phyloP scores from a whole-genome alignment of 2,329 filamentous ascomycete species.

The Nannizziopsis barbatae region DNA sequence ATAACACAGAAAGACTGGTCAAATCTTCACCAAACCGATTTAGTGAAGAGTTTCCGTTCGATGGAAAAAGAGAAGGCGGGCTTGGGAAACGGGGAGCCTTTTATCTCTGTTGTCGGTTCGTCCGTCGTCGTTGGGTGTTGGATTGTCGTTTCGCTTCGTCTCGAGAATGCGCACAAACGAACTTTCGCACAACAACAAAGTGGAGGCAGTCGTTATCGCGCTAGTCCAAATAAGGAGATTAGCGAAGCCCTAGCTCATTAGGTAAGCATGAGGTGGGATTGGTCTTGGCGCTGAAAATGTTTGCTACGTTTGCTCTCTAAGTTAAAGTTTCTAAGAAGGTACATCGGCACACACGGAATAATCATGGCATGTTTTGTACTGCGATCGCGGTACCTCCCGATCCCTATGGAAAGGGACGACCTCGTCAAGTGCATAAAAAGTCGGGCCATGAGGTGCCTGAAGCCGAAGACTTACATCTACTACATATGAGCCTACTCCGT shows the following conservation, averaged over 20 bases:
- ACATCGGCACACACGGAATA: background rate
- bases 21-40: background rate
- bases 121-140: background rate
- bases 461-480: no score
- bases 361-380: background rate
- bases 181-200: background rate
- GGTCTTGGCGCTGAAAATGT: background rate
- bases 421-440: no score
- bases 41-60: background rate
- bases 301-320: background rate
- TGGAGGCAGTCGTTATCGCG: background rate
- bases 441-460: no score
- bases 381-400: background rate
- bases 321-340: background rate
- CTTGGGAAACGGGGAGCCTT: background rate
- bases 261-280: background rate
- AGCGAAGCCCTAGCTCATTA: constrained; percentile 16
- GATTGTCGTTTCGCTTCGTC: constrained; percentile 9
- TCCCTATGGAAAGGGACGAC: no score
- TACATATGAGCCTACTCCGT: no score
- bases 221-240: constrained; percentile 13
- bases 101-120: background rate
- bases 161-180: background rate
- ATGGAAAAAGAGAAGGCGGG: background rate
- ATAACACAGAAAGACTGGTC: no score